Conservation (phyloP, 106 monocot genomes). For the Apostasia shenzhenica region DNA sequence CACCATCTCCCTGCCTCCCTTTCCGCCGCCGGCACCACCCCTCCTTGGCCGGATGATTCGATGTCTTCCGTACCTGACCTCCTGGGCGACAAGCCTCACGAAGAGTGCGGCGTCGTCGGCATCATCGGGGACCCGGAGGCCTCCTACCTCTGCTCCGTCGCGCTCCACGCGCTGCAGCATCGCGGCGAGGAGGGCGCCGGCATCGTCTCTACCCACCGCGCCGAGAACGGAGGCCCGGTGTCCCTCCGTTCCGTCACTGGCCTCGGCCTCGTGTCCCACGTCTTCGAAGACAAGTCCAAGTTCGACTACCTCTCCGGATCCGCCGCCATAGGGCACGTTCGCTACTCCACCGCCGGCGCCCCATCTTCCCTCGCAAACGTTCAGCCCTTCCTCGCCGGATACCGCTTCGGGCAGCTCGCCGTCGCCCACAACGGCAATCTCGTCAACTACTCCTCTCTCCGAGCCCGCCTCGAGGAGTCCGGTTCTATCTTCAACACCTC, state of each 20-base stretch:
- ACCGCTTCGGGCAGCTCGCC: slow-evolving; percentile 55
- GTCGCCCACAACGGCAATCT: slow-evolving; percentile 93
- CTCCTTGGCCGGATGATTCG: neutral
- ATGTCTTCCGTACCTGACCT: neutral
- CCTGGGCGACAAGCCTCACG: slow-evolving; percentile 45
- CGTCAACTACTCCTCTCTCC: slow-evolving; percentile 62
- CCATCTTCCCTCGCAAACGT: slow-evolving; percentile 61
- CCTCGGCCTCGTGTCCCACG: slow-evolving; percentile 82
- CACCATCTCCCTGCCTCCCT: neutral
- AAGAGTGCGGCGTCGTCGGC: slow-evolving; percentile 92
- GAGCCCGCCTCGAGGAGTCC: slow-evolving; percentile 31
- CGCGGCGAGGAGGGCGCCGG: slow-evolving; percentile 92
- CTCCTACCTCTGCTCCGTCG: slow-evolving; percentile 56
- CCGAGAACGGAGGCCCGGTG: slow-evolving; percentile 8
- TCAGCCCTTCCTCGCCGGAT: slow-evolving; percentile 70
- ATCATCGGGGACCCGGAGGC: slow-evolving; percentile 84
- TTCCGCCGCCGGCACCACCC: neutral
- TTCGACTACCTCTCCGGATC: slow-evolving; percentile 54
- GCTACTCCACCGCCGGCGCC: slow-evolving; percentile 86
- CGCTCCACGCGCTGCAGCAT: slow-evolving; percentile 87
- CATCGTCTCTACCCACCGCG: slow-evolving; percentile 51
- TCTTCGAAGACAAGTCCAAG: slow-evolving; percentile 41
- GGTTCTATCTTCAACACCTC: slow-evolving; percentile 79
- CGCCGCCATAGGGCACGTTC: slow-evolving; percentile 83
- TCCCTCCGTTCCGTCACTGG: slow-evolving; percentile 40